A percentile compares a stretch with the other conserved stretches of the same genome.
Evolutionary conservation across 1,284 basidiomycete species (phyloP).

Genomic region (Abortiporus biennis): DNA sequence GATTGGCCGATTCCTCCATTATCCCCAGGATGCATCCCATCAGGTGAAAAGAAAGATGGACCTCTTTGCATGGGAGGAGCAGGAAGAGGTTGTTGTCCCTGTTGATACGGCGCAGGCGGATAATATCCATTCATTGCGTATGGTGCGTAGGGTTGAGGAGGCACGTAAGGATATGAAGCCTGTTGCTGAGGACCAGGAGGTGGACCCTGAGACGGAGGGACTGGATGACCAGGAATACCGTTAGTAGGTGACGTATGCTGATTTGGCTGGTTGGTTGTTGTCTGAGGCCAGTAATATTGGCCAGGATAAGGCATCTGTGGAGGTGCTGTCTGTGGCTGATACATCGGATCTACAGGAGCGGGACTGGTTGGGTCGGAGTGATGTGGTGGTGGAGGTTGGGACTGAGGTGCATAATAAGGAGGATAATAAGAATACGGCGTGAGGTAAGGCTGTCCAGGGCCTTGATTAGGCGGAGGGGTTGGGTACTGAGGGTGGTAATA

Average conservation of each 20-base stretch:
- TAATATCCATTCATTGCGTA: slow-evolving; percentile 47
- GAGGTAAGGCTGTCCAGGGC: slow-evolving; percentile 28
- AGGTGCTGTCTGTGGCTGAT: slow-evolving; percentile 18
- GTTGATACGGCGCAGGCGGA: slow-evolving; percentile 31
- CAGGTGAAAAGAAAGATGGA: slow-evolving; percentile 24
- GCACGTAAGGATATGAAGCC: slow-evolving; percentile 29
- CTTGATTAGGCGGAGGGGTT: slow-evolving; percentile 18
- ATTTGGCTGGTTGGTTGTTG: slow-evolving; percentile 28
- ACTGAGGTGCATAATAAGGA: slow-evolving; percentile 32
- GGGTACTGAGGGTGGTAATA: slow-evolving; percentile 28
- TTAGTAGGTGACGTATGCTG: slow-evolving; percentile 26
- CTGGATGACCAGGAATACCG: slow-evolving; percentile 9
- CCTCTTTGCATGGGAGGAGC: slow-evolving; percentile 19
- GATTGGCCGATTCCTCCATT: slow-evolving; percentile 5
- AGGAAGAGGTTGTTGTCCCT: slow-evolving; percentile 29
- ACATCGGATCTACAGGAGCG: slow-evolving; percentile 27
- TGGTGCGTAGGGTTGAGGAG: slow-evolving; percentile 29
- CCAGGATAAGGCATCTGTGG: slow-evolving; percentile 25
- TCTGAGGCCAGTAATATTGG: slow-evolving; percentile 27
- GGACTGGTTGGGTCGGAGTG: slow-evolving; percentile 29
- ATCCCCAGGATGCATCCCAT: slow-evolving; percentile 13
- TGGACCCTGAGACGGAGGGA: slow-evolving; percentile 8
- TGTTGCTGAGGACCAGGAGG: slow-evolving; percentile 18
- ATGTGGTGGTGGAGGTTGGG: slow-evolving; percentile 24
- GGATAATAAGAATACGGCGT: slow-evolving; percentile 35